Conservation (phyloP, 202 grass and related monocot genomes). For the Alloteropsis angusta region DNA sequence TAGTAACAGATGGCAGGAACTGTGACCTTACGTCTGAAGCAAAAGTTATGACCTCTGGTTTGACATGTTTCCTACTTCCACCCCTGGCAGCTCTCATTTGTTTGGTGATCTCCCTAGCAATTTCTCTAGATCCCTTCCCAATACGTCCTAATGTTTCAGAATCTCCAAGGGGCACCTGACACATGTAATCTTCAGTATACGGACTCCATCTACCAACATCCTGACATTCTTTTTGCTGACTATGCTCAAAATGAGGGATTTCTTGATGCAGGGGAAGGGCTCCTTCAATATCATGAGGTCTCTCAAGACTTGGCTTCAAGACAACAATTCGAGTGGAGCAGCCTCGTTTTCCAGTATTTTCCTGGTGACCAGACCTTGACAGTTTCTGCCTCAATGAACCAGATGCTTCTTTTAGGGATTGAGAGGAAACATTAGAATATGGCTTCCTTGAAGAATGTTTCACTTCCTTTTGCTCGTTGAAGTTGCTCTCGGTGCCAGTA, state of each 20-base stretch:
- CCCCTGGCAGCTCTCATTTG: constrained; percentile 54
- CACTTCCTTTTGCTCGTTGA: constrained; percentile 24
- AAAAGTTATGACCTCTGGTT: constrained; percentile 24
- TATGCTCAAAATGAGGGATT: constrained; percentile 30
- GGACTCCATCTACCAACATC: constrained; percentile 28
- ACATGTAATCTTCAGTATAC: constrained; percentile 35
- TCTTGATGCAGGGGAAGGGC: constrained; percentile 29
- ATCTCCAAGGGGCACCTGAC: constrained; percentile 26
- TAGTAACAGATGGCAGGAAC: constrained; percentile 28
- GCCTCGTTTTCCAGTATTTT: constrained; percentile 31
- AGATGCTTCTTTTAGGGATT: constrained; percentile 35
- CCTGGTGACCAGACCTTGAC: constrained; percentile 44
- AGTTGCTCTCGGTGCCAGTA: constrained; percentile 34
- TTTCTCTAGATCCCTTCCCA: constrained; percentile 75
- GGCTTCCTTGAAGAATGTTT: constrained; percentile 40
- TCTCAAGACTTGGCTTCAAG: constrained; percentile 70
- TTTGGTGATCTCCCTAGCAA: constrained; percentile 61
- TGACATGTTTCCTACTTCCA: constrained; percentile 30
- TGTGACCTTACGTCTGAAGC: constrained; percentile 30
- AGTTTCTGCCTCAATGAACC: constrained; percentile 55
- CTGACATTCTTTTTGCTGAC: constrained; percentile 21
- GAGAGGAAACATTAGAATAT: constrained; percentile 17
- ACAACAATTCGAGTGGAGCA: constrained; percentile 72
- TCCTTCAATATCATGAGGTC: constrained; percentile 43
- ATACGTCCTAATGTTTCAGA: constrained; percentile 24